phyloP scores from a whole-genome alignment of 2,329 filamentous ascomycete species.

The Sclerotinia sclerotiorum region DNA sequence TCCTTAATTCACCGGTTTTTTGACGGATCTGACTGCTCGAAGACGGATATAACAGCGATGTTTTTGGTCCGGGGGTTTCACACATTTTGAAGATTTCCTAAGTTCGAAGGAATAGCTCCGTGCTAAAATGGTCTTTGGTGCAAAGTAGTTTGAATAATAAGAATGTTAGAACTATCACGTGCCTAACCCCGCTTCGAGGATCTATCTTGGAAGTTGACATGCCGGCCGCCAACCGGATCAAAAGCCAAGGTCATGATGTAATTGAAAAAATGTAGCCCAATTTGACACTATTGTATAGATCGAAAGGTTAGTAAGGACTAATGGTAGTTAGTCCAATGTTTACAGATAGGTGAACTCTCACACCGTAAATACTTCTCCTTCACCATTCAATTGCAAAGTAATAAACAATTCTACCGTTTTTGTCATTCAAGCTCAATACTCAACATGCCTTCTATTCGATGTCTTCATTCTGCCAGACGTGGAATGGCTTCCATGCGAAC shows the following conservation, averaged over 20 bases:
- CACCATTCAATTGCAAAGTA: background rate
- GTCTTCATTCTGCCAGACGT: background rate
- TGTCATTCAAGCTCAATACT: background rate
- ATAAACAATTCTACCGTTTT: background rate
- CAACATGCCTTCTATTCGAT: conserved; percentile 14
- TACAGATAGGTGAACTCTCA: background rate
- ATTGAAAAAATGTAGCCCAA: background rate
- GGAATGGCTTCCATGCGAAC: background rate
- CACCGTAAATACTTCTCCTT: background rate
- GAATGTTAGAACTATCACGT: background rate
- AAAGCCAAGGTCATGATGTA: conserved; percentile 13
- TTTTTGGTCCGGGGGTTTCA: too few species aligned
- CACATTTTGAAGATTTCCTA: too few species aligned
- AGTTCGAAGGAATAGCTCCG: too few species aligned
- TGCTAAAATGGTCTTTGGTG: too few species aligned
- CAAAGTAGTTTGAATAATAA: background rate
- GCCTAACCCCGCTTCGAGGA: background rate
- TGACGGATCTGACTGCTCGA: too few species aligned
- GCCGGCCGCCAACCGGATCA: background rate
- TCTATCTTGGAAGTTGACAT: background rate
- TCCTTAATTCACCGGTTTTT: too few species aligned
- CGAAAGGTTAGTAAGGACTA: background rate
- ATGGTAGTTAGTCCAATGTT: background rate
- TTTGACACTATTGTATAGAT: conserved; percentile 2
- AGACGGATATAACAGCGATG: too few species aligned